A percentile compares a stretch with the other conserved stretches of the same genome.
phyloP scores from a whole-genome alignment of 768 basidiomycete genomes.

The Clitopilus hobsonii region DNA sequence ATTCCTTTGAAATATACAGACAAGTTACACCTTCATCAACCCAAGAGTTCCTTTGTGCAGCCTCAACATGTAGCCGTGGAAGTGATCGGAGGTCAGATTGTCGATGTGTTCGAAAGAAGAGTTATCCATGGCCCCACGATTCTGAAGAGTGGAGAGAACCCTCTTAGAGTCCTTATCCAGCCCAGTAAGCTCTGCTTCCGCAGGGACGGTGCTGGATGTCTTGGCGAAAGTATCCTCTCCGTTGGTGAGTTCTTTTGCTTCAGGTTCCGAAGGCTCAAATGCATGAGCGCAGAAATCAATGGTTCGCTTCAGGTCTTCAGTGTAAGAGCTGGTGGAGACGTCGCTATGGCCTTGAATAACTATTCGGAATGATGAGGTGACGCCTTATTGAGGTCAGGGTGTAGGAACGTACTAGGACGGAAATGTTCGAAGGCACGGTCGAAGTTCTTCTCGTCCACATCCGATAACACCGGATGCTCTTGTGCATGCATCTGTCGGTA shows the following conservation, averaged over 20 bases:
- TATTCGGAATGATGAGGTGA: neutral
- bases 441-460: conserved; percentile 41
- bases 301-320: conserved; percentile 5
- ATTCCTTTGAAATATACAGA: neutral
- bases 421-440: conserved; percentile 45
- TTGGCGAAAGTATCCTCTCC: neutral
- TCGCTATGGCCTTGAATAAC: conserved; percentile 8
- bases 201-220: neutral
- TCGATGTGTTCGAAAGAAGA: conserved; percentile 4
- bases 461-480: conserved; percentile 30
- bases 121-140: conserved; percentile 2
- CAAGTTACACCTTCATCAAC: neutral
- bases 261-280: neutral
- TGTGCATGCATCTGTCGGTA: conserved; percentile 49
- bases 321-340: neutral
- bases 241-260: neutral
- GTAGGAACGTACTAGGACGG: conserved; percentile 30
- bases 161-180: conserved; percentile 3
- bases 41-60: neutral
- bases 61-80: conserved; percentile 1
- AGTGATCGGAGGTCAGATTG: conserved; percentile 1
- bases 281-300: conserved; percentile 7
- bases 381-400: too few relatives aligned
- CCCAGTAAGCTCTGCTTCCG: conserved; percentile 1
- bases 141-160: neutral